Base-by-base conservation (phyloP, 768 basidiomycete species). In the Trametes elegans region DNA sequence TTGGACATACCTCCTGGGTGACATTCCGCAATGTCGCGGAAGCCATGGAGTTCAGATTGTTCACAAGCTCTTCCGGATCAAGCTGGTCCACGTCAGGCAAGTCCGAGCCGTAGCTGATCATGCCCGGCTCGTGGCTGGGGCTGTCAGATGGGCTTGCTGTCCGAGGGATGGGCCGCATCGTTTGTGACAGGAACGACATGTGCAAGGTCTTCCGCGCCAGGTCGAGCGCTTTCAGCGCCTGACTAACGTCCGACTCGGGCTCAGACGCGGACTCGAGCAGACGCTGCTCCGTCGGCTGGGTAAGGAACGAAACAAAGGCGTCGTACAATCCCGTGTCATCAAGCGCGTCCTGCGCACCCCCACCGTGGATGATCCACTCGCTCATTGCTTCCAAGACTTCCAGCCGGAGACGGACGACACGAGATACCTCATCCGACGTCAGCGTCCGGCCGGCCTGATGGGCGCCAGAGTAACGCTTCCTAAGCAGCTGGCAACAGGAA, bases 311-410 rank as follows among this genome's bases (percentile, higher is more conserved):
- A 53, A 72, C 73, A 24, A 90, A 66, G 18, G 80, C 76, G n/a
- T 72, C 73, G 66, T 78, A 83, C 31, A 93, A 76, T 55, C 84
- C 81, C 2, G 66, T 62, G 43, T 92, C 87, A 59, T 93, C 90
- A 26, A 93, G 73, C 35, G 83, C 75, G 60, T 93, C 91, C 63
- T 90, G 87, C 7, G 87, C 82, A 28, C 91, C 91, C 7, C 86
- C 85, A 3, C 91, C 91, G 14, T 73, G 68, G 0, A 73, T 78
- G 36, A 93, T 64, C 91, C 91, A 93, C 58, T 89, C 83, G 55
- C 78, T 80, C 27, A 91, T 71, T 2, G 81, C 77, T 7, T 80
- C 81, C 27, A 90, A 67, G 3, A 90, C 82, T 55, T 87, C 84
- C 13, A 74, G 76, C n/a, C 86, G 79, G 38, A 75, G 74, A 11